Evolutionary conservation across 1,284 basidiomycete genomes (phyloP).

Genomic region (Calocybe gambosa): DNA sequence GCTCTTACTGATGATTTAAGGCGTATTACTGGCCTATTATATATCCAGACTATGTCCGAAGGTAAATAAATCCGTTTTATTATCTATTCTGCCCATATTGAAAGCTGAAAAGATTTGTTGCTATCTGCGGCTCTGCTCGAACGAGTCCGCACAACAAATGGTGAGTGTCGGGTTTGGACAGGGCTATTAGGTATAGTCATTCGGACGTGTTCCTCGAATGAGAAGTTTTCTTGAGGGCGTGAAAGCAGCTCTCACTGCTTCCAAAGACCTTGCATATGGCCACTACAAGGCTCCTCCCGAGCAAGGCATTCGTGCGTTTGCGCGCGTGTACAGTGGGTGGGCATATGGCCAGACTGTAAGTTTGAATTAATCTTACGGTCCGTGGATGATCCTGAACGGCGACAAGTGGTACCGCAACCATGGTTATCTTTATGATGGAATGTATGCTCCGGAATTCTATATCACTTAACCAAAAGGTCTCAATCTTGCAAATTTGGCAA

Average conservation of each 20-base stretch:
- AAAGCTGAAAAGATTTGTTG: conserved; percentile 35
- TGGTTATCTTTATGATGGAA: conserved; percentile 37
- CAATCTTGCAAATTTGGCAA: conserved; percentile 10
- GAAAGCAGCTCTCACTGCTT: conserved; percentile 48
- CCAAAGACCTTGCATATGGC: conserved; percentile 51
- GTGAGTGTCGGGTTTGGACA: conserved; percentile 24
- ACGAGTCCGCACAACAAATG: conserved; percentile 58
- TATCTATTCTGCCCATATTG: neutral
- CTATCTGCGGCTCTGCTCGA: conserved; percentile 52
- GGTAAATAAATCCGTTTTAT: conserved; percentile 21
- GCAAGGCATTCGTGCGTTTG: conserved; percentile 49
- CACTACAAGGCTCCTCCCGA: conserved; percentile 45
- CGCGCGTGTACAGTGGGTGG: conserved; percentile 54
- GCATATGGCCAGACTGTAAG: conserved; percentile 50
- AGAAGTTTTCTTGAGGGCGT: conserved; percentile 55
- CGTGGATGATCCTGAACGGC: neutral
- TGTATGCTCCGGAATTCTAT: conserved; percentile 22
- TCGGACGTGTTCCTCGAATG: neutral
- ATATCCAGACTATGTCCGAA: conserved; percentile 53
- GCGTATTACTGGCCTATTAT: conserved; percentile 58
- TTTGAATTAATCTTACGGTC: neutral
- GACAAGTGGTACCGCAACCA: conserved; percentile 52
- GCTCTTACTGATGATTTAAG: conserved; percentile 21
- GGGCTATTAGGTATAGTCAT: neutral
- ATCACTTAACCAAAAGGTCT: neutral